Percentiles rank a stretch among this genome's conserved stretches.
Evolutionary conservation across 176 grass and related monocot species (phyloP).

Genomic region (Paspalum vaginatum): DNA sequence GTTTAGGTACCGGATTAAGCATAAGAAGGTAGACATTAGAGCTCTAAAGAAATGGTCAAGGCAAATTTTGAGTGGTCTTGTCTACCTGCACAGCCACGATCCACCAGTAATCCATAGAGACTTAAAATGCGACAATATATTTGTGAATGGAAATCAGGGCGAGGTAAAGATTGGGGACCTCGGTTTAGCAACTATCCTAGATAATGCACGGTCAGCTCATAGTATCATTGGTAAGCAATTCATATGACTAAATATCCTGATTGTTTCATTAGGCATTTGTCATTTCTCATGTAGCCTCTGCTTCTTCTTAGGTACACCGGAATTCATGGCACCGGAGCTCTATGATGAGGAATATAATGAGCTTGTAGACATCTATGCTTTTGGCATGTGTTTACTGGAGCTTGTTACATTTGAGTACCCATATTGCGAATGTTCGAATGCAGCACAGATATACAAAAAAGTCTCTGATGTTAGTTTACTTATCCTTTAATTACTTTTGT

Average conservation of each 20-base stretch:
- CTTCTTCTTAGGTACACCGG: slow-evolving; percentile 61
- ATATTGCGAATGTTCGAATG: slow-evolving; percentile 81
- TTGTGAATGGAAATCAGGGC: slow-evolving; percentile 83
- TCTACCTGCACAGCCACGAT: slow-evolving; percentile 81
- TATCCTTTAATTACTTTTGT: not conserved
- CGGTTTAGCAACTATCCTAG: slow-evolving; percentile 73
- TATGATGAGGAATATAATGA: slow-evolving; percentile 85
- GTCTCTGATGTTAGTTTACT: slow-evolving; percentile 59
- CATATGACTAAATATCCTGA: not conserved
- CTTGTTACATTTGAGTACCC: slow-evolving; percentile 86
- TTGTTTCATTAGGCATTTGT: not conserved
- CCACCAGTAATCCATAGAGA: slow-evolving; percentile 80
- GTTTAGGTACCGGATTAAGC: slow-evolving; percentile 77
- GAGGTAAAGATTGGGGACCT: slow-evolving; percentile 88
- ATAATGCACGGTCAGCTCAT: slow-evolving; percentile 75
- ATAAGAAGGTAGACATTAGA: slow-evolving; percentile 75
- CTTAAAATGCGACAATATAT: slow-evolving; percentile 83
- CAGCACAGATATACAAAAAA: slow-evolving; percentile 85
- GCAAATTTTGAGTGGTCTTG: slow-evolving; percentile 78
- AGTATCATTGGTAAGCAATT: slow-evolving; percentile 68
- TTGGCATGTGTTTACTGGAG: slow-evolving; percentile 87
- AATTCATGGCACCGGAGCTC: slow-evolving; percentile 88
- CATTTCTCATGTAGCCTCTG: slow-evolving; percentile 24
- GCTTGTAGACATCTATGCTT: slow-evolving; percentile 82
- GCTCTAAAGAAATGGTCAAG: slow-evolving; percentile 88